Evolutionary conservation across 345 rosid genomes (phyloP).

Genomic region (Clausena lansium): DNA sequence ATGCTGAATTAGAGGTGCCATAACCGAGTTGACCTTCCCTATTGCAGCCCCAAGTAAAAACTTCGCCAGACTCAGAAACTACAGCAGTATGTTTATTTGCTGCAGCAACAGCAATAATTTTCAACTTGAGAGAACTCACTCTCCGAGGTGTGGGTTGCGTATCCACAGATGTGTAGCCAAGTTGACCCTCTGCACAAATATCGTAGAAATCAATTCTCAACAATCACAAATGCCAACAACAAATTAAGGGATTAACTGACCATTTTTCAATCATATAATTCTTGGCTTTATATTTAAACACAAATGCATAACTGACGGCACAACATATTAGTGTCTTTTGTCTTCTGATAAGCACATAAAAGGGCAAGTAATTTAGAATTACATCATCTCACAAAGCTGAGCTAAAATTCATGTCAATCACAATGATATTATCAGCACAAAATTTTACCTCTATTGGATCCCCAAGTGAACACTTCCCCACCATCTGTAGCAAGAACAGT

Average conservation of each 20-base stretch:
- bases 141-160: slow-evolving; percentile 97
- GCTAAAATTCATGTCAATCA: slow-evolving; percentile 6
- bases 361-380: neutral
- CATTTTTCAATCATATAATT: slow-evolving; percentile 5
- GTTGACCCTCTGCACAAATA: slow-evolving; percentile 84
- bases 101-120: slow-evolving; percentile 87
- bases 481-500: slow-evolving; percentile 87
- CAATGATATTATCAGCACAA: slow-evolving; percentile 2
- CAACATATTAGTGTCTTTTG: neutral
- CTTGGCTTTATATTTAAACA: slow-evolving; percentile 1
- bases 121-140: slow-evolving; percentile 71
- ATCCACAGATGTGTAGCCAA: slow-evolving; percentile 93
- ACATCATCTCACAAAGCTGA: neutral
- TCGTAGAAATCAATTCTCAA: slow-evolving; percentile 21
- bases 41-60: slow-evolving; percentile 98
- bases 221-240: slow-evolving; percentile 10
- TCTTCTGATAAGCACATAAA: neutral
- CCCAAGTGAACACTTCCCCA: slow-evolving; percentile 96
- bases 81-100: slow-evolving; percentile 96
- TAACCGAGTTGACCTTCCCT: slow-evolving; percentile 98
- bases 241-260: neutral
- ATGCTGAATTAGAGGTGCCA: slow-evolving; percentile 97
- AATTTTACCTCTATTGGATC: slow-evolving; percentile 89
- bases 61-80: slow-evolving; percentile 88
- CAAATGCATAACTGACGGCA: neutral